Evolutionary conservation across 495 filamentous ascomycete species (phyloP).

Genomic region (Penicillium turbatum): DNA sequence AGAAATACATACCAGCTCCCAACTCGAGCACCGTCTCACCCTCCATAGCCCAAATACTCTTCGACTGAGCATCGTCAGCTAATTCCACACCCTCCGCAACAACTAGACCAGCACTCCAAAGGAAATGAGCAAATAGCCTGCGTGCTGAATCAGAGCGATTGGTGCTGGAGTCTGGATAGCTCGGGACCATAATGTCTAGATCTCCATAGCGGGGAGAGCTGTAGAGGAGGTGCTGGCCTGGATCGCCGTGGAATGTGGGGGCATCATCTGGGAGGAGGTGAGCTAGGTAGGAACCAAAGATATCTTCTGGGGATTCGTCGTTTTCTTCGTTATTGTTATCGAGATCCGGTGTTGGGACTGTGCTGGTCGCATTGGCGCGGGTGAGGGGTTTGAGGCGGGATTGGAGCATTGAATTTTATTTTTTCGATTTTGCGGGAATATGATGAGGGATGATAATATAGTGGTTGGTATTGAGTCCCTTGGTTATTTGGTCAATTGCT

Average conservation of each 20-base stretch:
- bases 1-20: no score
- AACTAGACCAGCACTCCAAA: conserved; percentile 80
- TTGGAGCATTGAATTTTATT: conserved; percentile 35
- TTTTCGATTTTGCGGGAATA: no score
- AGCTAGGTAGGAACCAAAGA: conserved; percentile 58
- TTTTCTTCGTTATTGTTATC: conserved; percentile 10
- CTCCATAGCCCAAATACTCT: conserved; percentile 51
- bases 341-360: conserved; percentile 16
- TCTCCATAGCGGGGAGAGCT: conserved; percentile 54
- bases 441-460: no score
- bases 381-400: conserved; percentile 32
- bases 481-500: no score
- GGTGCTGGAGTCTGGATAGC: conserved; percentile 30
- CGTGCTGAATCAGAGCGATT: conserved; percentile 34
- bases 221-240: conserved; percentile 63
- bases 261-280: conserved; percentile 75
- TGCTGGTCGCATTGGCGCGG: conserved; percentile 15
- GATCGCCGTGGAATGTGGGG: conserved; percentile 70
- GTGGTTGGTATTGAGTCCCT: no score
- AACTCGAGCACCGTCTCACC: conserved; percentile 56
- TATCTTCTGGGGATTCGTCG: conserved; percentile 54
- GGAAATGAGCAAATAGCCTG: conserved; percentile 71
- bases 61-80: no score
- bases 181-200: conserved; percentile 43
- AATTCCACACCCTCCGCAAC: conserved; percentile 66